Evolutionary conservation across 257 asterid species (phyloP).

Genomic region (Solanum bulbocastanum): DNA sequence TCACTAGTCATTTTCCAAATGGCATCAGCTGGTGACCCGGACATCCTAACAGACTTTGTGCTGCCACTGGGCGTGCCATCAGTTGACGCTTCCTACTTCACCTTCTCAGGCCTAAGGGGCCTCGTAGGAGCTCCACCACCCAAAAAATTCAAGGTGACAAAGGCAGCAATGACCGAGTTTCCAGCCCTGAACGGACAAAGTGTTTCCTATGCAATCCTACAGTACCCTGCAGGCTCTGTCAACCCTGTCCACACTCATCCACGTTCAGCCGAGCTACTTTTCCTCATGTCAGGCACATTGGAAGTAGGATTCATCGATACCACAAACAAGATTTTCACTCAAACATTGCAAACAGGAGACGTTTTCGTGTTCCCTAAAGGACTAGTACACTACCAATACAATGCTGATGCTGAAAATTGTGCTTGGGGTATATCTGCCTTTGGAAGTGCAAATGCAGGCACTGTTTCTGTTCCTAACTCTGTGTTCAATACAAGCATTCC

Average conservation of each 20-base stretch:
- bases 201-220: conserved; percentile 38
- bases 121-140: conserved; percentile 28
- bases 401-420: conserved; percentile 20
- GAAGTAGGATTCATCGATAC: conserved; percentile 52
- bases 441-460: conserved; percentile 46
- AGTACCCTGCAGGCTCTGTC: conserved; percentile 32
- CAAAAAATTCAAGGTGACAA: conserved; percentile 24
- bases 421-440: conserved; percentile 44
- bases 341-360: conserved; percentile 32
- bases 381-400: conserved; percentile 41
- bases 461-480: conserved; percentile 33
- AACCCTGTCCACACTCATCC: conserved; percentile 62
- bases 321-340: conserved; percentile 30
- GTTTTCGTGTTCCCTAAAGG: conserved; percentile 43
- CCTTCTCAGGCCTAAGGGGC: conserved; percentile 39
- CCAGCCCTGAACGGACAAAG: conserved; percentile 43
- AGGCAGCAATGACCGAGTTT: conserved; percentile 40
- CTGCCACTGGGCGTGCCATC: conserved; percentile 11
- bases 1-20: conserved; percentile 2
- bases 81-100: conserved; percentile 24
- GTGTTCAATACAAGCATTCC: conserved; percentile 31
- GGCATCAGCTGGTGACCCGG: conserved; percentile 33
- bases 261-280: conserved; percentile 46
- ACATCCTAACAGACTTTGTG: conserved; percentile 41
- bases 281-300: conserved; percentile 30